Base-by-base conservation (phyloP, 108 stramenopile genomes). In the Chaetoceros muelleri region DNA sequence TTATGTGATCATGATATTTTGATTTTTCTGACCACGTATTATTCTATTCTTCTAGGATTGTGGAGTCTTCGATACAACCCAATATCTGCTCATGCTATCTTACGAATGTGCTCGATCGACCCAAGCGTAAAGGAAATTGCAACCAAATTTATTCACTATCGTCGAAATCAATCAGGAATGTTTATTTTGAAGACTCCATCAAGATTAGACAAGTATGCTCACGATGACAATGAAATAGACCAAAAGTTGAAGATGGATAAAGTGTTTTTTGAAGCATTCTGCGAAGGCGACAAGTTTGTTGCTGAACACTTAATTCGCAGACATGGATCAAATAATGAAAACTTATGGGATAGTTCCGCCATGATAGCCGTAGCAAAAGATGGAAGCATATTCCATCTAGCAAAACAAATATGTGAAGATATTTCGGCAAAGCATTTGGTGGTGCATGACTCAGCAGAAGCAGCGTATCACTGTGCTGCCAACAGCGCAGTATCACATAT, bases 61-160 rank as follows among this genome's bases (percentile, higher is more conserved):
- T 76, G 75, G 71, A 76, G 60, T 53, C 53, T 64, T 34, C 59
- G 62, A 23, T 76, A 68, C 59, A 72, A 72, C 52, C 28, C 46
- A 5, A 47, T 62, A n/a, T 70, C 75, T 21, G 75, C 75, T n/a
- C 51, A 31, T 30, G 71, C 71, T 17, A 47, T 76, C 18, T 22
- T 26, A 3, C 8, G 29, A 26, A 18, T 17, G 17, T 18, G 19
- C 5, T 26, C 17, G 28, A 21, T 26, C 3, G 29, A 54, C 29
- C 5, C 5, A 7, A 30, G 26, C 3, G 53, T 29, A 3, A 17
- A 54, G 5, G 16, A 17, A 26, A 54, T 8, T 29, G 53, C 53
- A 54, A 29, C 29, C 25, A 54, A 54, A 22, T 29, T 54, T 3
- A 29, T 54, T 17, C 16, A 27, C 5, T 25, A 54, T 22, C 20